These are phyloP conservation scores for Ceratocystis eucalypticola DNA, from an alignment of 2,329 filamentous ascomycete species.

Conservation along the genomic window DNA sequence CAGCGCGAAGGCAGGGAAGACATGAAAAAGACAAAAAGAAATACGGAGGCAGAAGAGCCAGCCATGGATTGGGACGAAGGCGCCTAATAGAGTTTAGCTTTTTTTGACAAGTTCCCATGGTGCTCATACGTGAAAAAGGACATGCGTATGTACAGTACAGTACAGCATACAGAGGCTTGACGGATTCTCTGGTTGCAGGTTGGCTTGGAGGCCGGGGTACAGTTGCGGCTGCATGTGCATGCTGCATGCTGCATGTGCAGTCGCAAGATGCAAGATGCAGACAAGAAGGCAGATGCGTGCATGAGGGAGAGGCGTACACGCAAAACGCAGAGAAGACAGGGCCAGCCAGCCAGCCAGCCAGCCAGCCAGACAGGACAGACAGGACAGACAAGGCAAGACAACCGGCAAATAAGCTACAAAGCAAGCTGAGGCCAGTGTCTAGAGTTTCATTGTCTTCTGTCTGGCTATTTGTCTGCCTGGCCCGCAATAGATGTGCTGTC, in stretches of 20 bases:
- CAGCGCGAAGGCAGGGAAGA: not conserved
- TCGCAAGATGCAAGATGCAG: not conserved
- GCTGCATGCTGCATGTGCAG: not conserved
- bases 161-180: not conserved
- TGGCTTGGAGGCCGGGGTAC: not conserved
- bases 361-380: not conserved
- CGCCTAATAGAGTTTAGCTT: constrained; percentile 1
- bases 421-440: not conserved
- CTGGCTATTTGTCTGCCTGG: too few species aligned
- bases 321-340: not conserved
- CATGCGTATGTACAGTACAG: not conserved
- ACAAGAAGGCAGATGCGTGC: not conserved
- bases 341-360: not conserved
- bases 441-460: too few species aligned
- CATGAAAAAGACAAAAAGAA: constrained; percentile 1
- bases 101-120: not conserved
- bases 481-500: too few species aligned
- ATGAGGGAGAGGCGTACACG: not conserved
- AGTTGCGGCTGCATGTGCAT: not conserved
- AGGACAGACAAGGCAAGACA: not conserved
- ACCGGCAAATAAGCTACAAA: too few species aligned
- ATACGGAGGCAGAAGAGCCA: not conserved
- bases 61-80: not conserved
- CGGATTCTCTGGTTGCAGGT: not conserved
- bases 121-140: not conserved